Evolutionary conservation across 495 filamentous ascomycete genomes (phyloP), one percentile per base, ranked within the genome.

Genomic region (Penicillium diatomitis): DNA sequence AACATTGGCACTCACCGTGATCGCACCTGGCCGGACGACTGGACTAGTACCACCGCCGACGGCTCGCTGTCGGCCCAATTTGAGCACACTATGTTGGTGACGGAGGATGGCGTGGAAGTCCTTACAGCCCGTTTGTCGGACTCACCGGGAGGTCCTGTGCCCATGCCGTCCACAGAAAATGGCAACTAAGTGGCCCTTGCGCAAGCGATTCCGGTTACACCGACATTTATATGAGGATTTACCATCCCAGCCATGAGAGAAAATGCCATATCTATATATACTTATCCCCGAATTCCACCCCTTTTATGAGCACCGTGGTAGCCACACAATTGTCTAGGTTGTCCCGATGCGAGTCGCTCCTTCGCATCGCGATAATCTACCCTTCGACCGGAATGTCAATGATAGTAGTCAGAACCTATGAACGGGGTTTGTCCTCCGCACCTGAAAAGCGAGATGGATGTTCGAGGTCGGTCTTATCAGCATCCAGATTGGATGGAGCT

Each of bases 71-170:
- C 87, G 12, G 88, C 88, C 0, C 88, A 95, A 64, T 95, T 95
- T 60, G 90, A 99, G 62, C 92, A 99, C 64, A 99, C 92, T 0
- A 76, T 95, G 34, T 68, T 99, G 3, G 91, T 97, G 2, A 99
- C 92, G 0, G 90, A 92, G 60, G 84, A 87, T 46, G 92, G 92
- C 1, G 89, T 95, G 9, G 92, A 99, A 71, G 76, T 97, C 36
- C 67, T 99, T 57, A 99, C 92, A 2, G 92, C 91, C 31, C 78
- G 92, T 54, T 66, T 81, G 38, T 73, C 80, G 20, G 79, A 84
- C 61, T 96, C 90, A 4, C 92, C 92, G 0, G 92, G 92, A 38
- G 92, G 92, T 0, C 77, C 86, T 12, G 67, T 95, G 32, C 72
- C 82, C 3, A 86, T 91, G 75, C 88, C 78, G 2, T 41, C 27